A percentile compares a stretch with the other conserved stretches of the same genome.
Evolutionary conservation across 78 protist species (phyloP).

Genomic region (Cavenderia fasciculata): DNA sequence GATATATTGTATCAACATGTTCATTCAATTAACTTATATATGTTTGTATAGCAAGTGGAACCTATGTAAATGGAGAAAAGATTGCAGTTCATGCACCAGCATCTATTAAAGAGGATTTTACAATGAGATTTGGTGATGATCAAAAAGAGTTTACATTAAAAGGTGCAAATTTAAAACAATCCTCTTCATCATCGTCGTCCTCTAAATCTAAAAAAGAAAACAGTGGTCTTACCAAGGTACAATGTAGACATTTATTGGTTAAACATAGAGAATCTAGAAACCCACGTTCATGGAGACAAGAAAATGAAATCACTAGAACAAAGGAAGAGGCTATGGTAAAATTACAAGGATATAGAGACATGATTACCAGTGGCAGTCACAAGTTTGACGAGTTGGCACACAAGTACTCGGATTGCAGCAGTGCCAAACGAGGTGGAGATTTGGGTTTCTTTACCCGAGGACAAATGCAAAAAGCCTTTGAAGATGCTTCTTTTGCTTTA

Average conservation of each 20-base stretch:
- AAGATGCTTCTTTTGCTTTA: conserved; percentile 66
- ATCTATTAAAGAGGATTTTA: conserved; percentile 43
- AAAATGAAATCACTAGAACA: conserved; percentile 74
- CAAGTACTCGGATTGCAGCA: conserved; percentile 82
- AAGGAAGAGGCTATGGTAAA: conserved; percentile 78
- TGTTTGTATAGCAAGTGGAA: conserved; percentile 10
- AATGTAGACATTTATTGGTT: conserved; percentile 83
- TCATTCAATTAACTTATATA: not conserved
- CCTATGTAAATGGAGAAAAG: conserved; percentile 29
- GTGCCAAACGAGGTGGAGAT: conserved; percentile 87
- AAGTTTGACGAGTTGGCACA: conserved; percentile 61
- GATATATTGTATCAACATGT: not conserved
- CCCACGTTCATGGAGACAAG: conserved; percentile 81
- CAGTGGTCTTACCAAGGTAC: conserved; percentile 13
- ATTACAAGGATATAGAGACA: conserved; percentile 40
- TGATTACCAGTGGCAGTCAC: not conserved
- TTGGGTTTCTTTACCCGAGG: conserved; percentile 89
- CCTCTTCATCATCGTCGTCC: not conserved
- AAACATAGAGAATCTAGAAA: conserved; percentile 86
- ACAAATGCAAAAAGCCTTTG: conserved; percentile 88
- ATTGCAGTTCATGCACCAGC: conserved; percentile 30
- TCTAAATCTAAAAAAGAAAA: not conserved
- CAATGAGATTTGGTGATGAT: conserved; percentile 35
- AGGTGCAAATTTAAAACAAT: not conserved
- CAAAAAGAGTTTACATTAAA: conserved; percentile 29